Percentiles rank a stretch among this genome's conserved stretches.
These are phyloP conservation scores for Zygnema cylindricum DNA, from an alignment of 139 green algal species.

Conservation along the genomic window DNA sequence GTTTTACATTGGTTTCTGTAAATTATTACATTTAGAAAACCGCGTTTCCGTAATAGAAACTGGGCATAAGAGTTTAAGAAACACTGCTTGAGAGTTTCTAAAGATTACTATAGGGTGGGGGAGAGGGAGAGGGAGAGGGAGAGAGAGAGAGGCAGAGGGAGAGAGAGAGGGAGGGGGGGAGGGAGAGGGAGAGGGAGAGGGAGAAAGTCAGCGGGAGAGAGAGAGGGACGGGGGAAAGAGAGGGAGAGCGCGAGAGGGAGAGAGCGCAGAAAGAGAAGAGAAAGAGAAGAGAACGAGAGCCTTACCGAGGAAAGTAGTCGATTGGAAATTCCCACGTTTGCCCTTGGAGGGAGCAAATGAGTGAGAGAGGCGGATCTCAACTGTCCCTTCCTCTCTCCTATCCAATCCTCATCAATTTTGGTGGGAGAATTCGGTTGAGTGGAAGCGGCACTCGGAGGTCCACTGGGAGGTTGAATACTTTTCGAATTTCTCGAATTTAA, in stretches of 20 bases:
- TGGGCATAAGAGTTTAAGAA: no score
- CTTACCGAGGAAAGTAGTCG: no score
- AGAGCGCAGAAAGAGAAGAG: not conserved
- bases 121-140: not conserved
- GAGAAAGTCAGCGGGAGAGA: not conserved
- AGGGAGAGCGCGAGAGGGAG: not conserved
- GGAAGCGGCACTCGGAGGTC: not conserved
- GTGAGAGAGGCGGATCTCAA: no score
- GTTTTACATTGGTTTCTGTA: no score
- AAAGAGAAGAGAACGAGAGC: not conserved
- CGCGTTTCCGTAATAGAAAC: no score
- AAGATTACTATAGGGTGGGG: not conserved
- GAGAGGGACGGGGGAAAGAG: not conserved
- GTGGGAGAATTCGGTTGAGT: slow-evolving; percentile 5
- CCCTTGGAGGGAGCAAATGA: not conserved
- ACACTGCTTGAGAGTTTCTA: no score
- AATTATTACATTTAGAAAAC: no score
- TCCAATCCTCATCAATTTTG: not conserved
- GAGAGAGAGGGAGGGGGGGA: not conserved
- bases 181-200: slow-evolving; percentile 7
- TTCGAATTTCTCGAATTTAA: no score
- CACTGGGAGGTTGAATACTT: not conserved
- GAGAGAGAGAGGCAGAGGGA: not conserved
- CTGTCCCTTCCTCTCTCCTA: not conserved
- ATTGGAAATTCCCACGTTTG: not conserved